Base-by-base conservation (phyloP, 2,329 filamentous ascomycete genomes). In the Fusarium hostae region DNA sequence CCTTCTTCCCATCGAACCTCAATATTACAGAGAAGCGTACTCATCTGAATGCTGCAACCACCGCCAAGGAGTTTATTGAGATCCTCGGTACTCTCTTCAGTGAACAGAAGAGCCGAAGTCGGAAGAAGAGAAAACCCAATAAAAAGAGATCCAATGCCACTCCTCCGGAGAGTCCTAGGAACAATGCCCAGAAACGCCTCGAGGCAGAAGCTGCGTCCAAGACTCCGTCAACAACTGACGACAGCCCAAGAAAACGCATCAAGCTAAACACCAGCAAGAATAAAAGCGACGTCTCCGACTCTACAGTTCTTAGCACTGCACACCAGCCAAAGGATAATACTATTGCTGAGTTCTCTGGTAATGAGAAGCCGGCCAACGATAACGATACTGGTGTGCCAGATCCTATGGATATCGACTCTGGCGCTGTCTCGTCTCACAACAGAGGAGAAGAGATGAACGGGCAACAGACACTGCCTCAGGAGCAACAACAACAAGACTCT, bases 61-160 rank as follows among this genome's bases (percentile, higher is more conserved):
- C 59, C 13, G 32, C 54, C 8, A 28, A 30, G 13, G 65, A 73
- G 20, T 76, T 76, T 11, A 54, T 75, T 16, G 56, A 50, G 16
- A 54, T 63, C 11, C 30, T 77, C 18, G 40, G 35, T 30, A 50
- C 63, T 5, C 10, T 45, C 18, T 55, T 76, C 28, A 54, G 40
- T 44, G 60, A 76, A 34, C 69, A 74, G 43, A 48, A 59, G 37
- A 68, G 47, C 30, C 66, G 45, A 52, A 64, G n/a, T 11, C 37
- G 45, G 9, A 57, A 18, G 39, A 28, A 52, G 24, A 68, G 41
- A n/a, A 12, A 1, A 6, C 6, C 39, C 8, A 26, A 37, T 26
- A 73, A 56, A 26, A 72, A 56, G 51, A 44, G 39, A 43, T 39
- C 30, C 24, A 48, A 40, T 12, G 50, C 34, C 28, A 51, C 30